A percentile compares a stretch with the other conserved stretches of the same genome.
These are phyloP conservation scores for Neurospora africana DNA, from an alignment of 495 filamentous ascomycete species.

Conservation along the genomic window DNA sequence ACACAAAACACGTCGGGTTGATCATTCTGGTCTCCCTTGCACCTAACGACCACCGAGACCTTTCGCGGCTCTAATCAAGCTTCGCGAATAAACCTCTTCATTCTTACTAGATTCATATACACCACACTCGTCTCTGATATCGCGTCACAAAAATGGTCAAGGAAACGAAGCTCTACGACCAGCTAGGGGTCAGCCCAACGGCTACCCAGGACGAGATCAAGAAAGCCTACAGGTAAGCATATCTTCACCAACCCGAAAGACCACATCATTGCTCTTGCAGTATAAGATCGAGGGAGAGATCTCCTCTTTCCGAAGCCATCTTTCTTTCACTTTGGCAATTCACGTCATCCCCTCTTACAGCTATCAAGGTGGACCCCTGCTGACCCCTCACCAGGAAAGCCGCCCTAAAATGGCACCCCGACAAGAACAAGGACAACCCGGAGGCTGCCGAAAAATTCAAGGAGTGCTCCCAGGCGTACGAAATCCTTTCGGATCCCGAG, in stretches of 20 bases:
- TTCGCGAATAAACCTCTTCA: neutral
- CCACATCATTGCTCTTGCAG: neutral
- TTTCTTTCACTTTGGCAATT: neutral
- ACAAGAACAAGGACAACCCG: conserved; percentile 93
- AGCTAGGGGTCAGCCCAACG: conserved; percentile 61
- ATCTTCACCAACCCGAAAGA: neutral
- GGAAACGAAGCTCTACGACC: conserved; percentile 79
- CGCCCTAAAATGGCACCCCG: conserved; percentile 87
- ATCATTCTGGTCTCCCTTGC: neutral
- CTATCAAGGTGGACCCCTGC: conserved; percentile 1
- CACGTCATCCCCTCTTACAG: neutral
- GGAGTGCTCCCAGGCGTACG: conserved; percentile 92
- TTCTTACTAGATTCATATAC: neutral
- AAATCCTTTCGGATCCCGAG: conserved; percentile 93
- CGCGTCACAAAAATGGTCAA: conserved; percentile 55
- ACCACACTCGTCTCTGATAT: neutral
- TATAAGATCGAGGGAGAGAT: neutral
- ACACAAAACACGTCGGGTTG: neutral
- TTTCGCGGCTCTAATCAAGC: neutral
- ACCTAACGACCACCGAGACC: neutral
- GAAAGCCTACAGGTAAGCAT: conserved; percentile 77
- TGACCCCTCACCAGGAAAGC: conserved; percentile 50
- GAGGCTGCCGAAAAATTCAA: conserved; percentile 81
- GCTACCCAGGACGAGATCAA: conserved; percentile 91
- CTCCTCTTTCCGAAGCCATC: neutral